Conservation (phyloP, 345 rosid species). For the Nephelium lappaceum region DNA sequence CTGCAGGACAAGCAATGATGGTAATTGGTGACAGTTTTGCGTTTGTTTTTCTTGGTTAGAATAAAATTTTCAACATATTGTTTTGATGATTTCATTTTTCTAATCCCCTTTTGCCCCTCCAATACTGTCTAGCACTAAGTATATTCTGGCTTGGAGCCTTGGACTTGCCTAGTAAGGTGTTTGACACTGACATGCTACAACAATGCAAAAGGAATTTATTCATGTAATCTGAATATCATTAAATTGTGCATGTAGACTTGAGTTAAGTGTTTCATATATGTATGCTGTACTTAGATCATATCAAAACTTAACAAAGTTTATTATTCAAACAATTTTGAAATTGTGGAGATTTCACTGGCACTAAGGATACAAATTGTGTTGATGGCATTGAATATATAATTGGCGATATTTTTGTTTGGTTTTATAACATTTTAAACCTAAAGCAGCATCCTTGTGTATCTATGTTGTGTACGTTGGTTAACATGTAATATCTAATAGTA, state of each 20-base stretch:
- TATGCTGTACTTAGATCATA: neutral
- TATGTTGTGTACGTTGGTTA: neutral
- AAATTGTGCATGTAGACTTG: too few species aligned
- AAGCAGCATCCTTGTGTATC: neutral
- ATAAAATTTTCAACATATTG: neutral
- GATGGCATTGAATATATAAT: too few species aligned
- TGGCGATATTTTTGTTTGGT: neutral
- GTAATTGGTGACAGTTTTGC: constrained; percentile 32
- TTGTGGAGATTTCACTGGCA: neutral
- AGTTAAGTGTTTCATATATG: neutral
- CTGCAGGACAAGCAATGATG: constrained; percentile 93
- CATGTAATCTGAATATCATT: neutral
- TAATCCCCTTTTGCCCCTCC: neutral
- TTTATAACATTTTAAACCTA: neutral
- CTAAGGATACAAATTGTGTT: neutral
- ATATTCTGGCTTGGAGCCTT: neutral
- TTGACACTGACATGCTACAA: neutral
- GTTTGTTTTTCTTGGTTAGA: neutral
- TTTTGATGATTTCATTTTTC: neutral
- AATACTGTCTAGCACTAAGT: neutral
- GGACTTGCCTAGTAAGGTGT: neutral
- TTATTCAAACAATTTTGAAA: neutral
- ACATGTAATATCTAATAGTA: neutral
- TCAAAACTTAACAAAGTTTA: neutral
- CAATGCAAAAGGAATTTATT: neutral